Percentiles rank a stretch among this genome's conserved stretches.
Conservation (phyloP, 2,329 filamentous ascomycete genomes). For the Calonectria montana region DNA sequence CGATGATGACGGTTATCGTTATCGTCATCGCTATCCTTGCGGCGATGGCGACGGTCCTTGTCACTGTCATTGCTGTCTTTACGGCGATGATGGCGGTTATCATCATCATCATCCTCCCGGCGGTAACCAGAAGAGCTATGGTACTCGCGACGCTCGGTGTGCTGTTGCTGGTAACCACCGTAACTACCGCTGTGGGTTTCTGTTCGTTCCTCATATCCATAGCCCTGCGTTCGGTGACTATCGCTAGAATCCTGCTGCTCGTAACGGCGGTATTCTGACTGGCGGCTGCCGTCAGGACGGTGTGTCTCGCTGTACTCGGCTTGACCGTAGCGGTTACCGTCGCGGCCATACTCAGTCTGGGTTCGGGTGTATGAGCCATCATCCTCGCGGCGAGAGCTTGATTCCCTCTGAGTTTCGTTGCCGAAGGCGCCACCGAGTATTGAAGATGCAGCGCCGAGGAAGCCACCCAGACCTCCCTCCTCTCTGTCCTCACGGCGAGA, state of each 20-base stretch:
- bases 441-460: constrained; percentile 77
- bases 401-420: constrained; percentile 65
- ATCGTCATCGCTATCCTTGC: constrained; percentile 18
- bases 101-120: constrained; percentile 38
- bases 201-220: constrained; percentile 68
- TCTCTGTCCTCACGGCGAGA: constrained; percentile 58
- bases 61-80: constrained; percentile 41
- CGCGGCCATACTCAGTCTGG: constrained; percentile 70
- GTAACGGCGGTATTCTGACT: constrained; percentile 71
- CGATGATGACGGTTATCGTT: constrained; percentile 6
- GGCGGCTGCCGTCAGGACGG: constrained; percentile 66
- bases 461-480: constrained; percentile 74
- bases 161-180: constrained; percentile 68
- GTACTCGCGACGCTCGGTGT: constrained; percentile 64
- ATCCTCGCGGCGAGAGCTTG: constrained; percentile 63
- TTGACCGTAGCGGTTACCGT: constrained; percentile 68
- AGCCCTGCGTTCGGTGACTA: constrained; percentile 55
- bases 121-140: constrained; percentile 47
- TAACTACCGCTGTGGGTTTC: constrained; percentile 61
- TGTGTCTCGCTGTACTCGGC: constrained; percentile 70
- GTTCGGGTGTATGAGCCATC: constrained; percentile 72
- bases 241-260: constrained; percentile 64
- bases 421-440: constrained; percentile 73
- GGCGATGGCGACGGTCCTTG: constrained; percentile 14
- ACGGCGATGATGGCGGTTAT: constrained; percentile 41